A percentile compares a stretch with the other conserved stretches of the same genome.
These are phyloP conservation scores for Hymenoscyphus salicellus DNA, from an alignment of 2,329 filamentous ascomycete genomes.

Conservation along the genomic window DNA sequence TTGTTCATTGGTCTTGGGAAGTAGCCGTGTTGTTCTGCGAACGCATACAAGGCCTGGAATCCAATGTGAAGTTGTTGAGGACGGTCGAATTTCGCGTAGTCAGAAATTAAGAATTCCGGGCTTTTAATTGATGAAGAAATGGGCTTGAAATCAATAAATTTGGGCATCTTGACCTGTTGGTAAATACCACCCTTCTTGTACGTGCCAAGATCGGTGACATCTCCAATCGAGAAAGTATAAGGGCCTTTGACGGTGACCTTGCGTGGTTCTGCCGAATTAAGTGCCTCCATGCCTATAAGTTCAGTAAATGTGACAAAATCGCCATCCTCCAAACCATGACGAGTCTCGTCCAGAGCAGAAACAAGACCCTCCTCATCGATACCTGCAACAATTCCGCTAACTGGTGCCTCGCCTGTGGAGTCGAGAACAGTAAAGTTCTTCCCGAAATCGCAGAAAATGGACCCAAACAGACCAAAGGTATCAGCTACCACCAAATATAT, in stretches of 20 bases:
- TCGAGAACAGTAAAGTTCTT: conserved; percentile 90
- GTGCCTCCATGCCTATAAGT: conserved; percentile 81
- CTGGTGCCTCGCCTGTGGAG: conserved; percentile 81
- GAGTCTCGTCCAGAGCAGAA: conserved; percentile 88
- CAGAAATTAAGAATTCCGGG: conserved; percentile 85
- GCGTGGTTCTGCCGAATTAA: conserved; percentile 80
- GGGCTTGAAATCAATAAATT: conserved; percentile 82
- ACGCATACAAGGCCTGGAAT: conserved; percentile 87
- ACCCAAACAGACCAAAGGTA: conserved; percentile 90
- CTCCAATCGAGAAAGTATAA: conserved; percentile 95
- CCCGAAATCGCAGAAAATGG: conserved; percentile 96
- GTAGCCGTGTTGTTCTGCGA: conserved; percentile 69
- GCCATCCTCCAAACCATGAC: conserved; percentile 92
- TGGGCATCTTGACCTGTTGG: conserved; percentile 98
- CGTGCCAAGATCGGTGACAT: conserved; percentile 80
- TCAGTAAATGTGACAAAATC: conserved; percentile 96
- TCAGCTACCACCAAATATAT: conserved; percentile 88
- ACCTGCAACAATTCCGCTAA: conserved; percentile 83
- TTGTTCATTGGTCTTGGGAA: conserved; percentile 82
- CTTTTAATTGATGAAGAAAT: conserved; percentile 76
- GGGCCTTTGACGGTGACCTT: conserved; percentile 94
- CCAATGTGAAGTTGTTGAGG: conserved; percentile 88
- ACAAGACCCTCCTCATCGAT: conserved; percentile 89
- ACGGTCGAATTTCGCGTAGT: conserved; percentile 97
- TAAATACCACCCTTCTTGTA: conserved; percentile 89